A percentile compares a stretch with the other conserved stretches of the same genome.
Evolutionary conservation across 345 rosid genomes (phyloP).

Genomic region (Acer yangbiense): DNA sequence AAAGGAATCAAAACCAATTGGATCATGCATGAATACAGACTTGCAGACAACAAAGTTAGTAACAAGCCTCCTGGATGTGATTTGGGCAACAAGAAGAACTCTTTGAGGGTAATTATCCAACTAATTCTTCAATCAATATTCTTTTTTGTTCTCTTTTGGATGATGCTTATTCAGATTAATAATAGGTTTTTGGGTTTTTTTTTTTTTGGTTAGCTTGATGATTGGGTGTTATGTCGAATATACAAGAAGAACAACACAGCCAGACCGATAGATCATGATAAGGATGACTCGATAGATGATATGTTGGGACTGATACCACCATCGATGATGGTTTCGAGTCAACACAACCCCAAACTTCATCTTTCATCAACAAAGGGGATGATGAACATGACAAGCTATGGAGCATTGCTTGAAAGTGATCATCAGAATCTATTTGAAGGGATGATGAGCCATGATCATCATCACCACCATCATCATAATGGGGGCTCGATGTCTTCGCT

Average conservation of each 20-base stretch:
- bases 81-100: conserved; percentile 74
- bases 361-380: conserved; percentile 31
- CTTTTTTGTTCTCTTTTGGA: neutral
- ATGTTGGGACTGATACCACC: conserved; percentile 57
- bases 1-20: conserved; percentile 96
- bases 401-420: conserved; percentile 44
- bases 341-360: conserved; percentile 33
- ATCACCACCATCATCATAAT: conserved; percentile 3
- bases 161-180: neutral
- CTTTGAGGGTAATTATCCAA: conserved; percentile 61
- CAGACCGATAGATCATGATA: conserved; percentile 56
- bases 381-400: conserved; percentile 24
- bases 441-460: conserved; percentile 34
- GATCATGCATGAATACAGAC: conserved; percentile 98
- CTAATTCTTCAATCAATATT: neutral
- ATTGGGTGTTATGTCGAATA: conserved; percentile 95
- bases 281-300: conserved; percentile 56
- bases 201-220: conserved; percentile 64
- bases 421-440: conserved; percentile 50
- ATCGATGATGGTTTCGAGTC: conserved; percentile 39
- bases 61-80: conserved; percentile 68
- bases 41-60: conserved; percentile 49
- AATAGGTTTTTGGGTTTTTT: neutral
- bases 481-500: conserved; percentile 27
- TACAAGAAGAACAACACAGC: conserved; percentile 70